Percentiles rank a stretch among this genome's conserved stretches.
phyloP scores from a whole-genome alignment of 73 alveolate species.

The Strombidium stylifer region DNA sequence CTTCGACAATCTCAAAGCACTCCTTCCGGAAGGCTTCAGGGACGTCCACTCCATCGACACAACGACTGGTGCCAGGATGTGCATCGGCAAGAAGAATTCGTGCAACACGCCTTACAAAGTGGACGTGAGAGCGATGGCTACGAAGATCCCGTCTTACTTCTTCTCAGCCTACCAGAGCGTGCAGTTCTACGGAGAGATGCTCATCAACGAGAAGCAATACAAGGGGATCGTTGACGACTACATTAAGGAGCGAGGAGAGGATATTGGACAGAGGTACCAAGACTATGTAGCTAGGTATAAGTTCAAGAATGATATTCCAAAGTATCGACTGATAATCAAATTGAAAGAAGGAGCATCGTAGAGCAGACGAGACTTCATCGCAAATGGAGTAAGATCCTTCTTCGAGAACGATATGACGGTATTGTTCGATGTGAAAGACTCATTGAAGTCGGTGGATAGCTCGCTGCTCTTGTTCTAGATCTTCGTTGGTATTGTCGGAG shows the following conservation, averaged over 20 bases:
- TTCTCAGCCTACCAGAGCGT: slow-evolving; percentile 60
- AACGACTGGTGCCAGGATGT: slow-evolving; percentile 53
- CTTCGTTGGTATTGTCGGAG: slow-evolving; percentile 85
- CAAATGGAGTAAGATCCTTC: slow-evolving; percentile 81
- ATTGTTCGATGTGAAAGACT: slow-evolving; percentile 61
- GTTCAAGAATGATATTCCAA: slow-evolving; percentile 54
- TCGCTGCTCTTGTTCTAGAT: slow-evolving; percentile 69
- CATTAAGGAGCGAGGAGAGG: background rate
- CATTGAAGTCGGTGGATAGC: slow-evolving; percentile 66
- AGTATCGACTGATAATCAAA: slow-evolving; percentile 48
- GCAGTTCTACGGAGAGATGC: slow-evolving; percentile 38
- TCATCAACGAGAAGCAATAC: slow-evolving; percentile 7
- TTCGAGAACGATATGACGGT: slow-evolving; percentile 70
- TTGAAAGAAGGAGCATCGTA: slow-evolving; percentile 28
- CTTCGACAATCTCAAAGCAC: slow-evolving; percentile 42
- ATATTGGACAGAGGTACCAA: background rate
- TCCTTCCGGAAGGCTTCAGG: slow-evolving; percentile 73
- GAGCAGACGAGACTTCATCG: slow-evolving; percentile 56
- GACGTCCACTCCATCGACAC: slow-evolving; percentile 64
- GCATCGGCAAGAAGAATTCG: slow-evolving; percentile 2
- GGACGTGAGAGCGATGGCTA: slow-evolving; percentile 58
- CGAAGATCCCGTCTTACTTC: slow-evolving; percentile 67
- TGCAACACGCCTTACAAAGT: slow-evolving; percentile 33
- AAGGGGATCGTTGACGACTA: background rate
- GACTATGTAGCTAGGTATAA: slow-evolving; percentile 11